phyloP scores from a whole-genome alignment of 495 filamentous ascomycete genomes.

The Pyrenopolyporus hunteri region DNA sequence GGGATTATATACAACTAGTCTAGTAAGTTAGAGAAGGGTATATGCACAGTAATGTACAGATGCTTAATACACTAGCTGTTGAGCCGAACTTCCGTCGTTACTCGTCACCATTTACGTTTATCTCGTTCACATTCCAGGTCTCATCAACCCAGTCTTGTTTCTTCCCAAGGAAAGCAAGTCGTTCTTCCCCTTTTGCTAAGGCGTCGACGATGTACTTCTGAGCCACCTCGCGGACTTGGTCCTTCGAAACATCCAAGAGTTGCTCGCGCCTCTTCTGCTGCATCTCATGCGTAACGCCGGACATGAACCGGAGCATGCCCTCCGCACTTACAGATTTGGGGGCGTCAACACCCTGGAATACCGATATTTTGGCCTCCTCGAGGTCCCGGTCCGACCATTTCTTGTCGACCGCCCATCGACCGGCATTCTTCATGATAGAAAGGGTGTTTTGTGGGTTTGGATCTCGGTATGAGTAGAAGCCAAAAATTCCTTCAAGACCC shows the following conservation, averaged over 20 bases:
- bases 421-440: constrained; percentile 82
- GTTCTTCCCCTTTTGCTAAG: constrained; percentile 56
- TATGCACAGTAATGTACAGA: constrained; percentile 50
- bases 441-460: constrained; percentile 92
- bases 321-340: constrained; percentile 87
- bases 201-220: constrained; percentile 80
- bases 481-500: constrained; percentile 81
- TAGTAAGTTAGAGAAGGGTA: constrained; percentile 50
- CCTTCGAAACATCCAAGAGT: constrained; percentile 82
- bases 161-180: constrained; percentile 80
- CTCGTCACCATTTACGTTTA: constrained; percentile 54
- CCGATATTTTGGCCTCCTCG: constrained; percentile 92
- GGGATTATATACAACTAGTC: constrained; percentile 21
- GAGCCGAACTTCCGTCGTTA: constrained; percentile 16
- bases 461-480: constrained; percentile 95
- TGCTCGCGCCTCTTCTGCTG: constrained; percentile 83
- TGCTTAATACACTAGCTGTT: constrained; percentile 28
- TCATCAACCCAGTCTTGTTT: constrained; percentile 75
- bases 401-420: constrained; percentile 81
- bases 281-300: constrained; percentile 87
- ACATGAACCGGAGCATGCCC: constrained; percentile 83
- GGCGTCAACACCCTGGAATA: constrained; percentile 96
- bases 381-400: constrained; percentile 86
- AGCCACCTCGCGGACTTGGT: constrained; percentile 80
- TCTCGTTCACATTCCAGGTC: constrained; percentile 58